Evolutionary conservation across 257 asterid genomes (phyloP), one percentile per base, ranked within the genome.

Genomic region (Coffea eugenioides): DNA sequence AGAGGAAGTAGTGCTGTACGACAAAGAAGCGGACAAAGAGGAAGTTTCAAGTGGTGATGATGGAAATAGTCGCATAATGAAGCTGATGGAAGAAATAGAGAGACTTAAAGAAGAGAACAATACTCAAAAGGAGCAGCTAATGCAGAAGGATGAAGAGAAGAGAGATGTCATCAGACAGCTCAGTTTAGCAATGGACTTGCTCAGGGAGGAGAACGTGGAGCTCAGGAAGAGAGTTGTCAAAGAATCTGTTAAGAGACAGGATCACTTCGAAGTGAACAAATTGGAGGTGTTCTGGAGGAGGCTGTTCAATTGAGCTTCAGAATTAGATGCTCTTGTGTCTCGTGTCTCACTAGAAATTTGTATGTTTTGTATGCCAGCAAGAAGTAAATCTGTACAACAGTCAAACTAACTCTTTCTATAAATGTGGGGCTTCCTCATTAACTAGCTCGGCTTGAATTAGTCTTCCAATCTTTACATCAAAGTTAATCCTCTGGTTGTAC

Each of bases 151-250:
- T 69, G 99, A 93, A 69, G 98, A 93, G 90, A 93, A 95, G 77
- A 84, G 97, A 64, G 97, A 93, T 57, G 99, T 91, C 64, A 93
- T 93, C 51, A 86, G 94, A 83, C 99, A 93, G 62, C 89, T 95
- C 20, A 93, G 93, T 75, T 43, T 85, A 66, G 97, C 94, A 43
- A 84, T 95, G 88, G 97, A 95, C 61, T 54, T 85, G 86, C 80
- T 93, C 18, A 86, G 92, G 81, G 97, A 89, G 75, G 97, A 96
- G 82, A 96, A 94, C 66, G 48, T 15, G 73, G 81, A 85, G 68
- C 83, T 91, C 75, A 91, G 89, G 87, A 79, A 88, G 83, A 46
- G 76, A 74, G 75, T 80, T 51, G 79, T 64, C 43, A 82, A 75
- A 84, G 77, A 82, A 39, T 78, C 79, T 73, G 80, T 77, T 57